Evolutionary conservation across 495 filamentous ascomycete genomes (phyloP), one percentile per base, ranked within the genome.

Genomic region (Neurospora sp.): DNA sequence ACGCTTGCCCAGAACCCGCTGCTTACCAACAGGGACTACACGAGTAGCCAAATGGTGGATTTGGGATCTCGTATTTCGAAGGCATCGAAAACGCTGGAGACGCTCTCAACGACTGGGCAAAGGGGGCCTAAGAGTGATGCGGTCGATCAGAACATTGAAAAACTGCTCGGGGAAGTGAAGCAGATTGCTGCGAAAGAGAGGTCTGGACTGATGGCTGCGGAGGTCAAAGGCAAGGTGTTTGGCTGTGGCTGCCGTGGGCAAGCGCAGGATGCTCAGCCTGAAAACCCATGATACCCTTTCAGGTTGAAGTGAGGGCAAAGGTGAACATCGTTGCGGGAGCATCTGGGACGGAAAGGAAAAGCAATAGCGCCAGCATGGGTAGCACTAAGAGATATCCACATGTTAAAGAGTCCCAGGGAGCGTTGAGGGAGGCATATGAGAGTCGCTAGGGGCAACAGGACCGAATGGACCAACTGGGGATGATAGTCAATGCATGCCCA

Each of bases 1-100:
- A 99, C 96, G 35, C 88, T 99, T n/a, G 94, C 93, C n/a, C 93
- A 97, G 79, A 94, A 89, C 75, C 95, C 96, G 61, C 87, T 98
- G 10, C 91, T 97, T 74, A 92, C 93, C 59, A 98, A 97, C 76
- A 91, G 95, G 74, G 96, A 98, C 74, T 99, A 93, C 79, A 90
- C 90, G 70, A 96, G 90, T 76, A 95, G 94, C 80, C 95, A 97
- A 81, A 97, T 99, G 83, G 81, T 89, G 68, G 96, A 99, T 82
- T 84, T 98, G 69, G 90, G 89, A 45, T 86, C 88, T 70, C 97
- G 97, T 81, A 89, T 96, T 75, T 82, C 85, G 71, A 89, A 93
- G 69, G 88, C 89, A 3, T 85, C 89, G 7, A 65, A 65, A 65
- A 35, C 53, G 6, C 12, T 65, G 22, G 53, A 65, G 53, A 8